Conservation (phyloP, 108 stramenopile species). For the Skeletonema tropicum region DNA sequence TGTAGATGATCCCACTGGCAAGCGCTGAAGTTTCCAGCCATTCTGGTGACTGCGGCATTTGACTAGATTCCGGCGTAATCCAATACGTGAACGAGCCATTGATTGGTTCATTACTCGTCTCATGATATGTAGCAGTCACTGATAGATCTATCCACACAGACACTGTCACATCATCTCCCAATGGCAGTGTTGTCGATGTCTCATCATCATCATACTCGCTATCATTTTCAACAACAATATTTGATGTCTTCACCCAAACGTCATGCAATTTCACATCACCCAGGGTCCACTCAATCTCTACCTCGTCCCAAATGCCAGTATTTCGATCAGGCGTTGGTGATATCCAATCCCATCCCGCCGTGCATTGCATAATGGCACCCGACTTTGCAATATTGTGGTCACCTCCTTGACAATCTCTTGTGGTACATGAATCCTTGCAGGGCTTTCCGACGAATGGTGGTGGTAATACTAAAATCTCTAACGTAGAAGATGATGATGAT, state of each 20-base stretch:
- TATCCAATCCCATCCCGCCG: conserved; percentile 67
- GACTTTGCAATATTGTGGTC: conserved; percentile 56
- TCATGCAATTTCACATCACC: conserved; percentile 40
- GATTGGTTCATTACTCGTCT: not conserved
- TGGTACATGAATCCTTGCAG: not conserved
- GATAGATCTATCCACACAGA: conserved; percentile 30
- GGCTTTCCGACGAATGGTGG: conserved; percentile 41
- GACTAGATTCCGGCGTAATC: conserved; percentile 3
- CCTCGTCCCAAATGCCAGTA: conserved; percentile 53
- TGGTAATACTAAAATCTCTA: conserved; percentile 40
- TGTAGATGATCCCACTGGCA: conserved; percentile 28
- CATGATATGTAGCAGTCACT: conserved; percentile 25
- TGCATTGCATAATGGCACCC: conserved; percentile 55
- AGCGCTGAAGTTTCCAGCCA: not conserved
- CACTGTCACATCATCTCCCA: conserved; percentile 35
- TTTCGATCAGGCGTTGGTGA: conserved; percentile 34
- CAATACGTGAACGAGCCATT: conserved; percentile 18
- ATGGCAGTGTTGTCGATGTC: conserved; percentile 9
- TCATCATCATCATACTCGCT: not conserved
- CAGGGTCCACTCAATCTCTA: conserved; percentile 29
- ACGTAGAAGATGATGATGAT: not conserved
- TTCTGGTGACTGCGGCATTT: not conserved
- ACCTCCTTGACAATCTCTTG: conserved; percentile 49
- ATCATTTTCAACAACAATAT: not conserved
- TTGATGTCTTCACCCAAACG: conserved; percentile 17